Evolutionary conservation across 805 yeast genomes (phyloP).

Genomic region (Alloascoidea africana): DNA sequence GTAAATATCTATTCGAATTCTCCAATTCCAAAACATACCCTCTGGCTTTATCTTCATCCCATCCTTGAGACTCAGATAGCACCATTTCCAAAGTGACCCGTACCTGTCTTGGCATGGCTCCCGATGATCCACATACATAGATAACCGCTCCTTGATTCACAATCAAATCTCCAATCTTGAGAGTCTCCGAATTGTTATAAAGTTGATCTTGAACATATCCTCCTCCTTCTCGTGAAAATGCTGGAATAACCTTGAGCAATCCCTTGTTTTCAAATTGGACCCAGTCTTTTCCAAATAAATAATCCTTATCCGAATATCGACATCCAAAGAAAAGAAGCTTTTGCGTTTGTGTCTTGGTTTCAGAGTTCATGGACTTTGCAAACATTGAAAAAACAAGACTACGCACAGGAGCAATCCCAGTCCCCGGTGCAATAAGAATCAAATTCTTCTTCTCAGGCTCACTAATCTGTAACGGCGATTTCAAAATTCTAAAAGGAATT

Average conservation of each 20-base stretch:
- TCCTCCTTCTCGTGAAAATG: conserved; percentile 28
- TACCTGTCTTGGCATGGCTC: conserved; percentile 85
- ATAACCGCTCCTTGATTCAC: conserved; percentile 20
- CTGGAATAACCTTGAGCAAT: conserved; percentile 21
- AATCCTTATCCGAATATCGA: conserved; percentile 52
- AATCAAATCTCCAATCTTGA: conserved; percentile 8
- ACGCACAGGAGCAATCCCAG: conserved; percentile 92
- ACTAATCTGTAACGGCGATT: conserved; percentile 25
- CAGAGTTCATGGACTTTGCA: conserved; percentile 7
- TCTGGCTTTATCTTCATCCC: conserved; percentile 29
- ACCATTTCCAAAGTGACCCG: conserved; percentile 63
- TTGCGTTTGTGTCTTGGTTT: conserved; percentile 10
- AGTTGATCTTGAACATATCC: conserved; percentile 5
- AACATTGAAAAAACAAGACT: conserved; percentile 36
- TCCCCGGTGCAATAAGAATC: conserved; percentile 81
- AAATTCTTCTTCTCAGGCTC: conserved; percentile 27
- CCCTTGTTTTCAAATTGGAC: conserved; percentile 17
- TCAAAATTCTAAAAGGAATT: conserved; percentile 35
- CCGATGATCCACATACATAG: conserved; percentile 83
- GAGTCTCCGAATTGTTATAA: not conserved
- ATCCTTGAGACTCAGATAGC: conserved; percentile 27
- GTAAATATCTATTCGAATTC: conserved; percentile 44
- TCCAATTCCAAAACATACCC: conserved; percentile 42
- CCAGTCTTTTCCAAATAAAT: conserved; percentile 45
- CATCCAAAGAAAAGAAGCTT: conserved; percentile 63